Conservation (phyloP, 345 rosid genomes). For the Eutrema japonicum region DNA sequence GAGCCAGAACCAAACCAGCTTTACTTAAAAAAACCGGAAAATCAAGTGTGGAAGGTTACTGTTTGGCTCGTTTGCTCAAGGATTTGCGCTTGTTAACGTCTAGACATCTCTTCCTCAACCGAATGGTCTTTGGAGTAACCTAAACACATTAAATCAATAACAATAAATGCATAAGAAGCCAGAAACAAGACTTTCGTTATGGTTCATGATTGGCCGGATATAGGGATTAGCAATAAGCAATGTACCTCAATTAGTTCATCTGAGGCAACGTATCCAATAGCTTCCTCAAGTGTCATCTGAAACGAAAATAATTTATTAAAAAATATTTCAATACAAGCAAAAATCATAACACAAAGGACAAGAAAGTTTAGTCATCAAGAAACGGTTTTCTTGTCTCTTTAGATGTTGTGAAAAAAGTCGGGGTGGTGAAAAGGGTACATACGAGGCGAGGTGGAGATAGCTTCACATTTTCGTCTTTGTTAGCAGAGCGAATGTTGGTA, state of each 20-base stretch:
- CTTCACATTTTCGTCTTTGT: constrained; percentile 88
- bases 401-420: not conserved
- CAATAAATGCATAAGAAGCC: not conserved
- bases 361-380: constrained; percentile 3
- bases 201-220: constrained; percentile 1
- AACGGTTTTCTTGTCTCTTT: not conserved
- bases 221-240: not conserved
- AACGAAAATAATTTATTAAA: not conserved
- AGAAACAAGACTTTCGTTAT: not conserved
- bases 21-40: constrained; percentile 4
- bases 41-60: constrained; percentile 44
- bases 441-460: constrained; percentile 92
- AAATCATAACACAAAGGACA: constrained; percentile 5
- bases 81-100: constrained; percentile 93
- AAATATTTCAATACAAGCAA: constrained; percentile 19
- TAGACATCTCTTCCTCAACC: constrained; percentile 81
- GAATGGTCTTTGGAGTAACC: constrained; percentile 93
- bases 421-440: constrained; percentile 41
- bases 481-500: constrained; percentile 74
- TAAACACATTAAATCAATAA: constrained; percentile 38
- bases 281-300: constrained; percentile 98
- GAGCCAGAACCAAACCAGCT: constrained; percentile 23
- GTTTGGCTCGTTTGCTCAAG: constrained; percentile 79
- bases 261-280: constrained; percentile 92
- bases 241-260: constrained; percentile 97